Conservation (phyloP, 148 eudicot species). For the Heliamphora exappendiculata region DNA sequence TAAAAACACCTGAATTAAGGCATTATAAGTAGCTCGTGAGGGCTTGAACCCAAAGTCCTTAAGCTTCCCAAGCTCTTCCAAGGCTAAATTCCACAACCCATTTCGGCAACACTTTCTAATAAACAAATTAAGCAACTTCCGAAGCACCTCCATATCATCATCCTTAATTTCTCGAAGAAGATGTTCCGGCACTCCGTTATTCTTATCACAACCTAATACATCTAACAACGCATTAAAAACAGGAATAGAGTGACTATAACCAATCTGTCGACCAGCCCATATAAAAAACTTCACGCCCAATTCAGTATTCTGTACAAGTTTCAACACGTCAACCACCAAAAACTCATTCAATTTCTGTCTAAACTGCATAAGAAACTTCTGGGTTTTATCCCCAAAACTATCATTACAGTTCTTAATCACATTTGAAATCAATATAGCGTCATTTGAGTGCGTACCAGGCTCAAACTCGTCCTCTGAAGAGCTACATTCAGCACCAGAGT, state of each 20-base stretch:
- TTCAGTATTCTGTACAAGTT: slow-evolving; percentile 44
- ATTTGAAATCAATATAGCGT: slow-evolving; percentile 38
- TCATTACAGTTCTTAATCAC: slow-evolving; percentile 39
- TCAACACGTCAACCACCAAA: slow-evolving; percentile 65
- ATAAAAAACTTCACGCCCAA: slow-evolving; percentile 70
- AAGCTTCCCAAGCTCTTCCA: slow-evolving; percentile 89
- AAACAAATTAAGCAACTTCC: slow-evolving; percentile 59
- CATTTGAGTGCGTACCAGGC: slow-evolving; percentile 36
- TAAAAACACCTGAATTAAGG: slow-evolving; percentile 60
- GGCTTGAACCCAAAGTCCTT: slow-evolving; percentile 86
- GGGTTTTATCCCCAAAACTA: slow-evolving; percentile 40
- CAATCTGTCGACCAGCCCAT: slow-evolving; percentile 89
- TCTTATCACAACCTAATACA: slow-evolving; percentile 34
- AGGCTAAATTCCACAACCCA: slow-evolving; percentile 80
- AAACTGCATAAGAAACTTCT: slow-evolving; percentile 55
- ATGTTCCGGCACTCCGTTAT: slow-evolving; percentile 33
- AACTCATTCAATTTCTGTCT: slow-evolving; percentile 49
- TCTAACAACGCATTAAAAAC: slow-evolving; percentile 67
- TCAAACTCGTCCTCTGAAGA: slow-evolving; percentile 7
- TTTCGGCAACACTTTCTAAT: slow-evolving; percentile 54
- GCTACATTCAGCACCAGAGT: slow-evolving; percentile 13
- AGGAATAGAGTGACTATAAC: slow-evolving; percentile 49
- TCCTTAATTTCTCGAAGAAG: slow-evolving; percentile 47
- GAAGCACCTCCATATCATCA: slow-evolving; percentile 63
- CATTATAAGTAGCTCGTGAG: slow-evolving; percentile 55